Conservation (phyloP, 495 filamentous ascomycete genomes). For the Aspergillus cavernicola region DNA sequence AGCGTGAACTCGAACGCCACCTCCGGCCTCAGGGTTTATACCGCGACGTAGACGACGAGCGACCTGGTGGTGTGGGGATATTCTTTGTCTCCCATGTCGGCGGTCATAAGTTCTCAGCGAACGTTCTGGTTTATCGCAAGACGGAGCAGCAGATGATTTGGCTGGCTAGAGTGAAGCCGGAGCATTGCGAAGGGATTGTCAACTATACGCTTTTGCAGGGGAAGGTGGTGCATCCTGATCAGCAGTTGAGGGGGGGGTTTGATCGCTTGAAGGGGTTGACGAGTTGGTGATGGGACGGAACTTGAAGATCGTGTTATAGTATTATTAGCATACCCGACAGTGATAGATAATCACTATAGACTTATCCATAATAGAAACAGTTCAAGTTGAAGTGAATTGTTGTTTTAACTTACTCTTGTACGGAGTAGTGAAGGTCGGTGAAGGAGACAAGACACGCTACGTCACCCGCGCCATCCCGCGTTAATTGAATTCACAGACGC, state of each 20-base stretch:
- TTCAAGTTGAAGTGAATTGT: slow-evolving; percentile 61
- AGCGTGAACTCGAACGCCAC: slow-evolving; percentile 82
- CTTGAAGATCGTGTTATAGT: too few relatives aligned
- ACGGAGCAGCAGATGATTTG: slow-evolving; percentile 80
- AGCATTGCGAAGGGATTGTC: slow-evolving; percentile 92
- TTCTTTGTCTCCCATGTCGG: slow-evolving; percentile 95
- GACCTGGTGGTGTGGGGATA: slow-evolving; percentile 84
- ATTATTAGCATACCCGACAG: not conserved
- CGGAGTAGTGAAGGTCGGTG: too few relatives aligned
- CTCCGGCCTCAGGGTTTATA: slow-evolving; percentile 78
- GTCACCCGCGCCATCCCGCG: slow-evolving; percentile 22
- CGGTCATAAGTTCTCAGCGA: slow-evolving; percentile 90
- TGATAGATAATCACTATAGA: not conserved
- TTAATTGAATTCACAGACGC: slow-evolving; percentile 28
- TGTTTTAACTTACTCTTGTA: too few relatives aligned
- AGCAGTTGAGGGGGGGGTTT: slow-evolving; percentile 86
- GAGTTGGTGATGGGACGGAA: slow-evolving; percentile 64
- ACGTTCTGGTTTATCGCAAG: slow-evolving; percentile 82
- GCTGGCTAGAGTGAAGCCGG: slow-evolving; percentile 80
- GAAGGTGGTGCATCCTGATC: slow-evolving; percentile 84
- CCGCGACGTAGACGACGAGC: slow-evolving; percentile 80
- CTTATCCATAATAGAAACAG: slow-evolving; percentile 31
- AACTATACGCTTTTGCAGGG: slow-evolving; percentile 85
- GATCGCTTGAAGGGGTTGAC: slow-evolving; percentile 70
- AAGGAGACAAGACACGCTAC: slow-evolving; percentile 26